Evolutionary conservation across 441 rosid genomes (phyloP).

Genomic region (Macaranga tanarius): DNA sequence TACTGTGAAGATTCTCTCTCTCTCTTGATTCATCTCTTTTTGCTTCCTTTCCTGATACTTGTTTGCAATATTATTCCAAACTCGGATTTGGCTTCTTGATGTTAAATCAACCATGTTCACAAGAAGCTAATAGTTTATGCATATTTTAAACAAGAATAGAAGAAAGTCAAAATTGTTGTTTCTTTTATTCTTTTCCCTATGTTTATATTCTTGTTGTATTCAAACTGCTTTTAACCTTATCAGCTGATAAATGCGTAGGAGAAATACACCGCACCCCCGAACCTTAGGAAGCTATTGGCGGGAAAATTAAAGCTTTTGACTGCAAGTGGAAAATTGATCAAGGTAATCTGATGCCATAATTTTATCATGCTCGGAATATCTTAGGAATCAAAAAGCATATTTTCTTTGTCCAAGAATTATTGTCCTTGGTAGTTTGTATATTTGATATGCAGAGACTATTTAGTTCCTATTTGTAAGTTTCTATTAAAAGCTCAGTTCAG

Average conservation of each 20-base stretch:
- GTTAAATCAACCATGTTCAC: not conserved
- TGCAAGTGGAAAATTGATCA: slow-evolving; percentile 67
- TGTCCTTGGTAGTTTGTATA: not conserved
- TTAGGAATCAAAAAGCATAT: not conserved
- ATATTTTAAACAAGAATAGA: not conserved
- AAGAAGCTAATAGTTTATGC: not conserved
- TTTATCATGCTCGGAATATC: not conserved
- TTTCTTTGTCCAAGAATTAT: not conserved
- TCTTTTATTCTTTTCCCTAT: not conserved
- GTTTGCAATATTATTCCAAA: not conserved
- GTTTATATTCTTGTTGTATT: not conserved
- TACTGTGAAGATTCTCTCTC: slow-evolving; percentile 11
- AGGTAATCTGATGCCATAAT: slow-evolving; percentile 44
- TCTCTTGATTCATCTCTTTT: too few relatives aligned
- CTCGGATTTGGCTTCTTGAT: not conserved
- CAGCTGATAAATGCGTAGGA: slow-evolving; percentile 42
- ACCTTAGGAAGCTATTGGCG: slow-evolving; percentile 63
- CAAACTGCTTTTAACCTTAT: slow-evolving; percentile 23
- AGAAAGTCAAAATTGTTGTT: not conserved
- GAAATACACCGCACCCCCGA: slow-evolving; percentile 43
- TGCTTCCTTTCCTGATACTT: not conserved
- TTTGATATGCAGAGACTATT: not conserved
- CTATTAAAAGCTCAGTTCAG: not conserved
- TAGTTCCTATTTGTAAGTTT: not conserved
- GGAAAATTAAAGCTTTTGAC: slow-evolving; percentile 67